phyloP scores from a whole-genome alignment of 2,329 filamentous ascomycete genomes.

The Colletotrichum gloeosporioides region DNA sequence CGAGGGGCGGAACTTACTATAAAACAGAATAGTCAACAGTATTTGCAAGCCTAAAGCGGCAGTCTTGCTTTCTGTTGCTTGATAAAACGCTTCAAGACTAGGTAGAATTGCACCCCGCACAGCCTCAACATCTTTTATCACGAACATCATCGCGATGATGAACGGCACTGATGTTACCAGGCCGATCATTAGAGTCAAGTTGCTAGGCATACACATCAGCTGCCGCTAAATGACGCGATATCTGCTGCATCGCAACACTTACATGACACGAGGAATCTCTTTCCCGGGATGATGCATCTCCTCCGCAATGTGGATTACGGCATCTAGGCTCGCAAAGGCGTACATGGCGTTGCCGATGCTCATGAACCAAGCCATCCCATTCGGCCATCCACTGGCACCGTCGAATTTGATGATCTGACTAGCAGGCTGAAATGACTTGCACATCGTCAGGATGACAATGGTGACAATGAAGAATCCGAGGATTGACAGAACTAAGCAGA shows the following conservation, averaged over 20 bases:
- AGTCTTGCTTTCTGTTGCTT: constrained; percentile 29
- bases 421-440: constrained; percentile 7
- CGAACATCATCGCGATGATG: constrained; percentile 28
- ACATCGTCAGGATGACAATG: constrained; percentile 5
- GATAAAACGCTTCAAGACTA: constrained; percentile 24
- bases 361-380: constrained; percentile 24
- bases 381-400: constrained; percentile 20
- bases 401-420: constrained; percentile 11
- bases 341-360: constrained; percentile 24
- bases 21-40: not conserved
- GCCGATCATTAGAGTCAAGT: constrained; percentile 31
- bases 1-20: not conserved
- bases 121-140: constrained; percentile 30
- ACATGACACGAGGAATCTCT: constrained; percentile 20
- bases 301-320: constrained; percentile 23
- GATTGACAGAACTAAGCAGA: constrained; percentile 16
- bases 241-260: not conserved
- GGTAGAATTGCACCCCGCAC: constrained; percentile 25
- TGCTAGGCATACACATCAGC: not conserved
- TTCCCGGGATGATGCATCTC: constrained; percentile 23
- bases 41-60: constrained; percentile 19
- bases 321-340: constrained; percentile 22
- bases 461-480: constrained; percentile 13
- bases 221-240: not conserved
- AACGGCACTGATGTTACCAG: constrained; percentile 32